phyloP scores from a whole-genome alignment of 805 yeast species.

The Kluyveromyces nonfermentans region DNA sequence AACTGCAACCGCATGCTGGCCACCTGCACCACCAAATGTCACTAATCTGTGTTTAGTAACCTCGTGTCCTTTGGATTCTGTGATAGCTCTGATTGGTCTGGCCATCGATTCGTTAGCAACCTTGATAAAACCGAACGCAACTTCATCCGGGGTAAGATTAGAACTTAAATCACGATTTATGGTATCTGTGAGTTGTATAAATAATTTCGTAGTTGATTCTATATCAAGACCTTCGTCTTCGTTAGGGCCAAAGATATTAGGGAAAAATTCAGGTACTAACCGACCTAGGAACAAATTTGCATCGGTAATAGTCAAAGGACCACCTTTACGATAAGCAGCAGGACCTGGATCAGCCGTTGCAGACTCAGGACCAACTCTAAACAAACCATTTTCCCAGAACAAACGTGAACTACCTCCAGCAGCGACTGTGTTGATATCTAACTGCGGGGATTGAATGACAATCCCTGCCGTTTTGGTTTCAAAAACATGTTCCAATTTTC shows the following conservation, averaged over 20 bases:
- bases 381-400: constrained; percentile 59
- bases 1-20: constrained; percentile 76
- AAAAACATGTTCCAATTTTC: constrained; percentile 66
- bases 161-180: constrained; percentile 42
- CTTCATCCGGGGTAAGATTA: constrained; percentile 47
- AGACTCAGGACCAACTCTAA: constrained; percentile 79
- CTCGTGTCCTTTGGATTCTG: constrained; percentile 75
- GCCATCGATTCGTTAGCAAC: constrained; percentile 89
- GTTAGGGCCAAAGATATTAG: constrained; percentile 74
- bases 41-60: constrained; percentile 61
- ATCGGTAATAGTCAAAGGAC: constrained; percentile 78
- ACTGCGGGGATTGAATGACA: constrained; percentile 74
- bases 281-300: constrained; percentile 71
- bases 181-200: constrained; percentile 41
- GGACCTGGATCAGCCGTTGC: constrained; percentile 90
- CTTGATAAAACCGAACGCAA: constrained; percentile 71
- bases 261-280: constrained; percentile 64
- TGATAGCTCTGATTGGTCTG: constrained; percentile 75
- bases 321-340: constrained; percentile 76
- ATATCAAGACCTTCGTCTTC: constrained; percentile 63
- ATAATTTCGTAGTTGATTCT: constrained; percentile 41
- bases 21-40: constrained; percentile 91
- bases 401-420: constrained; percentile 77
- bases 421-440: constrained; percentile 74
- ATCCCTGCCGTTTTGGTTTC: constrained; percentile 81